A percentile compares a stretch with the other conserved stretches of the same genome.
These are phyloP conservation scores for Xylaria sp. DNA, from an alignment of 2,329 filamentous ascomycete species.

Conservation along the genomic window DNA sequence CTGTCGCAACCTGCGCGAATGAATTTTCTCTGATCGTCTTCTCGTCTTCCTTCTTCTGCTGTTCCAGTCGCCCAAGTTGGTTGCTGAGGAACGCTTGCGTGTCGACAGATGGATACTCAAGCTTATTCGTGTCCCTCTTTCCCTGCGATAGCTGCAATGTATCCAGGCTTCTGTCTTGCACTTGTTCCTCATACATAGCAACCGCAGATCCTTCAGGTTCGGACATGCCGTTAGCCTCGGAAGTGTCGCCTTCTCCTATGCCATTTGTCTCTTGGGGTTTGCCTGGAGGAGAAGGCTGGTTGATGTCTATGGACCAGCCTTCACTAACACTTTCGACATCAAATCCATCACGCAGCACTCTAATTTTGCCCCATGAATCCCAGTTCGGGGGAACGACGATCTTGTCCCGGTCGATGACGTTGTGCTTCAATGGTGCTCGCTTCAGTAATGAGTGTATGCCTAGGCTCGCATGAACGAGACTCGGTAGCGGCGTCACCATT, in stretches of 20 bases:
- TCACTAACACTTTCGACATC: conserved; percentile 86
- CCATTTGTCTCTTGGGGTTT: conserved; percentile 33
- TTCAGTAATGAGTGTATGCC: conserved; percentile 85
- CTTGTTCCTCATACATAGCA: conserved; percentile 77
- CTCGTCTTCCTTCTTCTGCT: conserved; percentile 60
- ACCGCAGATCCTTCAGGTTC: conserved; percentile 66
- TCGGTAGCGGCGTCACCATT: conserved; percentile 76
- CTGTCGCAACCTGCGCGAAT: conserved; percentile 38
- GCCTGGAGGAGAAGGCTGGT: conserved; percentile 56
- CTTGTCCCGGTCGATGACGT: conserved; percentile 92
- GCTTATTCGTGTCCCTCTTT: conserved; percentile 49
- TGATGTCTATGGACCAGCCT: conserved; percentile 85
- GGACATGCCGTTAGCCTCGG: conserved; percentile 42
- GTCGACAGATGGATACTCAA: conserved; percentile 72
- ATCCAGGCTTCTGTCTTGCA: conserved; percentile 74
- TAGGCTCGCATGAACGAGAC: conserved; percentile 81
- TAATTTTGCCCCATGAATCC: conserved; percentile 98
- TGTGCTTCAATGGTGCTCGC: conserved; percentile 80
- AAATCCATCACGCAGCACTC: conserved; percentile 88
- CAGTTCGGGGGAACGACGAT: conserved; percentile 95
- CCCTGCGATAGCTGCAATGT: conserved; percentile 61
- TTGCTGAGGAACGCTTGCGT: conserved; percentile 77
- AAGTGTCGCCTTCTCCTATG: conserved; percentile 38
- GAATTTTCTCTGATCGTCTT: conserved; percentile 45
- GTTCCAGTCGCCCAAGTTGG: conserved; percentile 78